These are phyloP conservation scores for Penicillium sp. DNA, from an alignment of 2,329 filamentous ascomycete species.

Conservation along the genomic window DNA sequence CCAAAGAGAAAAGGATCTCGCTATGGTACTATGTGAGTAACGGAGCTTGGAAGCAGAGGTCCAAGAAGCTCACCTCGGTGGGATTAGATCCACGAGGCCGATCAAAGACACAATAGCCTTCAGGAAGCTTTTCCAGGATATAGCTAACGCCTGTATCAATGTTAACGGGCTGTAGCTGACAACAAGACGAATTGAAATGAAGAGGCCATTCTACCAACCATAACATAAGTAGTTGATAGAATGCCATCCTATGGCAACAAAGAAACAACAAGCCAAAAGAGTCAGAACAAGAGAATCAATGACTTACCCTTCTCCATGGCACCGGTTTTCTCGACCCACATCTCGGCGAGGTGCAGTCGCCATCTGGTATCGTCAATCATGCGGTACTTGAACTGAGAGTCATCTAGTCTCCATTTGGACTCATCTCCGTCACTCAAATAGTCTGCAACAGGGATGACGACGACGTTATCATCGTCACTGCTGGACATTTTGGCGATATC, in stretches of 20 bases:
- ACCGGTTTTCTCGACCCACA: slow-evolving; percentile 46
- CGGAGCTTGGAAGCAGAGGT: neutral
- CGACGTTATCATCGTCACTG: slow-evolving; percentile 13
- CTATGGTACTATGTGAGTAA: slow-evolving; percentile 23
- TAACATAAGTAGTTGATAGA: neutral
- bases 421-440: slow-evolving; percentile 38
- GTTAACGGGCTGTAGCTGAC: neutral
- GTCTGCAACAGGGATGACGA: slow-evolving; percentile 32
- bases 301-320: slow-evolving; percentile 36
- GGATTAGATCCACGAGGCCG: slow-evolving; percentile 41
- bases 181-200: neutral
- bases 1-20: slow-evolving; percentile 55
- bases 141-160: slow-evolving; percentile 42
- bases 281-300: neutral
- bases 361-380: slow-evolving; percentile 43
- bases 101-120: slow-evolving; percentile 51
- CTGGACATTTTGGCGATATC: slow-evolving; percentile 8
- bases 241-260: neutral
- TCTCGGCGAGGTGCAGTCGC: slow-evolving; percentile 44
- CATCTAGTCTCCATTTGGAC: slow-evolving; percentile 32
- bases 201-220: neutral
- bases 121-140: slow-evolving; percentile 49
- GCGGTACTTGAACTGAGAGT: slow-evolving; percentile 23
- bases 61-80: slow-evolving; percentile 26
- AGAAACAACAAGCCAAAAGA: neutral